Percentiles rank a stretch among this genome's conserved stretches.
These are phyloP conservation scores for Talaromyces trachyspermus DNA, from an alignment of 495 filamentous ascomycete genomes.

Conservation along the genomic window DNA sequence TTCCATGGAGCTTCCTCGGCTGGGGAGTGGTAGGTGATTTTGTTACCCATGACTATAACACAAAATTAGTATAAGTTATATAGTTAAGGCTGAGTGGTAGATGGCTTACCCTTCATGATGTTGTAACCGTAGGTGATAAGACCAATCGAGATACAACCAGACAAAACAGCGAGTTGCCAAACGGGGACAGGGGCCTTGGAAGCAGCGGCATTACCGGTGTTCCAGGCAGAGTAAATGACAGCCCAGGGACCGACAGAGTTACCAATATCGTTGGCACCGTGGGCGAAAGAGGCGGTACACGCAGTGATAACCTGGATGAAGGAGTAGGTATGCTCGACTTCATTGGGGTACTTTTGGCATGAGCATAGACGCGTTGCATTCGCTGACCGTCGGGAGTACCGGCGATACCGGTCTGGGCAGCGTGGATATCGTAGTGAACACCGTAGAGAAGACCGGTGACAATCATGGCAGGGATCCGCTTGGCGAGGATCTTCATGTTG, in stretches of 20 bases:
- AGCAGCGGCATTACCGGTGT: constrained; percentile 36
- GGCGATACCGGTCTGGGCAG: constrained; percentile 52
- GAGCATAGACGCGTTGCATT: constrained; percentile 52
- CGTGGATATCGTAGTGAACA: constrained; percentile 67
- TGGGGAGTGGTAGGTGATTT: constrained; percentile 59
- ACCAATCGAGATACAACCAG: constrained; percentile 47
- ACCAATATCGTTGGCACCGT: constrained; percentile 74
- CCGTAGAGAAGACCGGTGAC: constrained; percentile 54
- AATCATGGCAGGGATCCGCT: constrained; percentile 54
- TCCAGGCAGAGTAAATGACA: constrained; percentile 62
- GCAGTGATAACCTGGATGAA: constrained; percentile 71
- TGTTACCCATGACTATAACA: constrained; percentile 53
- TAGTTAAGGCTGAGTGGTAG: background rate
- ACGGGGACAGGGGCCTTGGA: constrained; percentile 47
- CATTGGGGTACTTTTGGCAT: constrained; percentile 64
- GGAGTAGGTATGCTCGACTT: constrained; percentile 68
- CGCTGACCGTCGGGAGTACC: constrained; percentile 61
- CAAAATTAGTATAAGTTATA: constrained; percentile 12
- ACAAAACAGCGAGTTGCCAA: constrained; percentile 53
- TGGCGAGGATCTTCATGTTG: constrained; percentile 51
- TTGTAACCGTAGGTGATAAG: constrained; percentile 60
- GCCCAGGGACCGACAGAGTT: constrained; percentile 72
- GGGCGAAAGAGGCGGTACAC: constrained; percentile 67
- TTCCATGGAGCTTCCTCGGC: constrained; percentile 56
- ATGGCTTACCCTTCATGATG: constrained; percentile 52